phyloP scores from a whole-genome alignment of 257 asterid genomes.

The Plantago elongata region DNA sequence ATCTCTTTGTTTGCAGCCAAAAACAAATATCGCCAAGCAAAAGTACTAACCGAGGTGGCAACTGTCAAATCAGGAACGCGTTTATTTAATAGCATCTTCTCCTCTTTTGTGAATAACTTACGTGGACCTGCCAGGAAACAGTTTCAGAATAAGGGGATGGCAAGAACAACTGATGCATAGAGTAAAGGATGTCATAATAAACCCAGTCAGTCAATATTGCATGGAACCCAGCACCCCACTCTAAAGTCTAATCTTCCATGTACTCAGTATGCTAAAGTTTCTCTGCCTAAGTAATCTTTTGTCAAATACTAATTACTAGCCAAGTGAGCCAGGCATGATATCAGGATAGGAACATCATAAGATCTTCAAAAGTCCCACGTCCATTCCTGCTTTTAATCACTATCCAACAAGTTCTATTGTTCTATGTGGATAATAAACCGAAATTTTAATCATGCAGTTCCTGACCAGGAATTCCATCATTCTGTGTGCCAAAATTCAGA shows the following conservation, averaged over 20 bases:
- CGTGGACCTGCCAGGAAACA: conserved; percentile 48
- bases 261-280: background rate
- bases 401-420: too few species aligned
- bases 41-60: conserved; percentile 74
- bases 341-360: background rate
- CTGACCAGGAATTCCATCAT: background rate
- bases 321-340: background rate
- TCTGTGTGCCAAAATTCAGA: background rate
- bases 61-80: conserved; percentile 65
- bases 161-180: conserved; percentile 9
- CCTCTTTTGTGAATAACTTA: conserved; percentile 70
- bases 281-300: background rate
- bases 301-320: background rate
- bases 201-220: conserved; percentile 5
- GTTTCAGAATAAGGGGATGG: conserved; percentile 12
- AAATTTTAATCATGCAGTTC: too few species aligned
- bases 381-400: too few species aligned
- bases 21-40: conserved; percentile 5
- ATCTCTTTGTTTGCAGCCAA: background rate
- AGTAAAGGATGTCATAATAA: background rate
- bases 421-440: too few species aligned
- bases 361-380: background rate
- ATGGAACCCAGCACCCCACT: background rate
- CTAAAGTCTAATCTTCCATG: conserved; percentile 1
- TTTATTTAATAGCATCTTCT: conserved; percentile 53